phyloP scores from a whole-genome alignment of 2,329 filamentous ascomycete genomes.

The Phaeophleospora eucalypticola region DNA sequence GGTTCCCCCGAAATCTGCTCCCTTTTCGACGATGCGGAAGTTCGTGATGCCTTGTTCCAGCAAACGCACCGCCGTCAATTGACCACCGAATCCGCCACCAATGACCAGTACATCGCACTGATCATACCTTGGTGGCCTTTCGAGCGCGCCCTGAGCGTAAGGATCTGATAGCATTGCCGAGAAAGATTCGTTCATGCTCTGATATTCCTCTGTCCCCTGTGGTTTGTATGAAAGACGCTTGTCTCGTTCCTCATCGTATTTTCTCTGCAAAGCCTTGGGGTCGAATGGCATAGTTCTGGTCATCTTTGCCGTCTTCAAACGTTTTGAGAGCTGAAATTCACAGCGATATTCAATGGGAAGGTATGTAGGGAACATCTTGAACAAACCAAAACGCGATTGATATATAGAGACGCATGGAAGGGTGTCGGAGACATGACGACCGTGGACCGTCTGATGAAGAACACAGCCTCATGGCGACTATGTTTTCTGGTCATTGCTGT shows the following conservation, averaged over 20 bases:
- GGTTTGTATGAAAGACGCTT: conserved; percentile 15
- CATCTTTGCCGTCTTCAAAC: too few relatives aligned
- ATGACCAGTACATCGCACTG: conserved; percentile 19
- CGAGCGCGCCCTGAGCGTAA: conserved; percentile 14
- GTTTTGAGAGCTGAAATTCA: too few relatives aligned
- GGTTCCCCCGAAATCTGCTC: conserved; percentile 39
- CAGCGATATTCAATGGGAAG: too few relatives aligned
- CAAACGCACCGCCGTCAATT: conserved; percentile 18
- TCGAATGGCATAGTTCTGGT: too few relatives aligned
- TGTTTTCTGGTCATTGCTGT: too few relatives aligned
- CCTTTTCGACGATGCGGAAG: conserved; percentile 21
- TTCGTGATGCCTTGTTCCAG: conserved; percentile 20
- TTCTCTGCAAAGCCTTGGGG: conserved; percentile 18
- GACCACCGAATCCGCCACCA: conserved; percentile 21
- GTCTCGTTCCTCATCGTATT: conserved; percentile 19
- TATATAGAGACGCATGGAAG: too few relatives aligned
- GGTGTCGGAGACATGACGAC: too few relatives aligned
- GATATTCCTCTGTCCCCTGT: conserved; percentile 19
- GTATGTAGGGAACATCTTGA: too few relatives aligned
- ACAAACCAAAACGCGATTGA: too few relatives aligned
- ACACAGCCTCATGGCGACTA: too few relatives aligned
- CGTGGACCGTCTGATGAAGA: too few relatives aligned
- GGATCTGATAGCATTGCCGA: conserved; percentile 17
- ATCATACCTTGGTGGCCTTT: conserved; percentile 16
- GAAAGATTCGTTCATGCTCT: conserved; percentile 18